These are phyloP conservation scores for Backusella tarrabulga DNA, from an alignment of 192 early-diverging fungal species.

Conservation along the genomic window DNA sequence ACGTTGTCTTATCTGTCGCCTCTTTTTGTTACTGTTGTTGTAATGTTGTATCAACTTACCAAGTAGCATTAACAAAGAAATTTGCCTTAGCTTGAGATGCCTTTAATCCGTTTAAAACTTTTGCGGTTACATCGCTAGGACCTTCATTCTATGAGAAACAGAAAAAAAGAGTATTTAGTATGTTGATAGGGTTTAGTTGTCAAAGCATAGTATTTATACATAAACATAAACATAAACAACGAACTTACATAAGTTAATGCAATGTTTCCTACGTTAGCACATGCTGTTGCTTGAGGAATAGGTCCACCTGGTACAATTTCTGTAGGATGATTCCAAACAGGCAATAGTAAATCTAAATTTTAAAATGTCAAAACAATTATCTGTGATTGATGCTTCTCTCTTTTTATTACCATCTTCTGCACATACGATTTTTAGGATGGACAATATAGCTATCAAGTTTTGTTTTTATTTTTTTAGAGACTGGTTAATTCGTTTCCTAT, in stretches of 20 bases:
- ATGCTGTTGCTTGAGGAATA: constrained; percentile 40
- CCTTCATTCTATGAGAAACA: constrained; percentile 41
- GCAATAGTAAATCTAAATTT: constrained; percentile 14
- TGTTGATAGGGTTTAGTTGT: background rate
- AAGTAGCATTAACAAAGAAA: constrained; percentile 53
- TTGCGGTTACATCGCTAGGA: constrained; percentile 53
- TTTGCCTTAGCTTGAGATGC: constrained; percentile 47
- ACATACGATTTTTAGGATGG: background rate
- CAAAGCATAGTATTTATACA: background rate
- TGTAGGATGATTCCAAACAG: constrained; percentile 38
- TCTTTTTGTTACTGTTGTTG: background rate
- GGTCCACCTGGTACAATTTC: constrained; percentile 9
- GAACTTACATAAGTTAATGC: constrained; percentile 45
- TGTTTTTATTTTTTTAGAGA: background rate
- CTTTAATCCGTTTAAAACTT: constrained; percentile 50
- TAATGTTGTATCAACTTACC: constrained; percentile 17
- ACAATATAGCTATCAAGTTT: background rate
- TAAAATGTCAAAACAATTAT: background rate
- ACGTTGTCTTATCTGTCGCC: background rate
- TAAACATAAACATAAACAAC: background rate
- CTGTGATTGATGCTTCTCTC: background rate
- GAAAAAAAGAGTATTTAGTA: constrained; percentile 7
- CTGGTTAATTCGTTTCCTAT: background rate
- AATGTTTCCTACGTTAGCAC: constrained; percentile 45
- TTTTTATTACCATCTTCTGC: background rate